Conservation (phyloP, 164 flowering plant genomes). For the Houttuynia cordata region DNA sequence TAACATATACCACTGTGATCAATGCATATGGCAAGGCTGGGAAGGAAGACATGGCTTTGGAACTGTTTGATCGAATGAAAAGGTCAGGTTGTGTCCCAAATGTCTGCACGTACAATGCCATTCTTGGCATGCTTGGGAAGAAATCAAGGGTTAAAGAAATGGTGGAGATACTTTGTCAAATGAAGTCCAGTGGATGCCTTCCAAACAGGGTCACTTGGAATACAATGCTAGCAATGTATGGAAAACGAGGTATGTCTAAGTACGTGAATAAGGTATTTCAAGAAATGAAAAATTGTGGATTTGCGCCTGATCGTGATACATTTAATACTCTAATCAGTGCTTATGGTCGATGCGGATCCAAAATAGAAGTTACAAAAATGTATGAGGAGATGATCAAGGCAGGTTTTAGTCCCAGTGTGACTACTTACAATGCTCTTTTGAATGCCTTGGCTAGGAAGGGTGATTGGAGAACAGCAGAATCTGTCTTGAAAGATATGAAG, state of each 20-base stretch:
- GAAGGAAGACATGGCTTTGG: constrained; percentile 59
- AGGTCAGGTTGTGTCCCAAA: constrained; percentile 71
- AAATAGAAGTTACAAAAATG: constrained; percentile 17
- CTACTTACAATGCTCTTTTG: constrained; percentile 75
- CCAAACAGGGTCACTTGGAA: constrained; percentile 90
- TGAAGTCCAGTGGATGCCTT: constrained; percentile 57
- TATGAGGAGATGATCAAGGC: constrained; percentile 59
- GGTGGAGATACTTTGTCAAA: constrained; percentile 56
- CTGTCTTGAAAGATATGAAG: constrained; percentile 59
- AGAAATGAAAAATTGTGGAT: constrained; percentile 90
- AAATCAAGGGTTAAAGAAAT: constrained; percentile 58
- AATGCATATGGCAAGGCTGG: constrained; percentile 81
- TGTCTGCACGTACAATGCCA: constrained; percentile 67
- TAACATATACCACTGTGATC: constrained; percentile 81
- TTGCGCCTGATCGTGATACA: constrained; percentile 83
- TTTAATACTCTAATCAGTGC: constrained; percentile 75
- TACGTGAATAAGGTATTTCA: constrained; percentile 49
- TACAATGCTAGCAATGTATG: constrained; percentile 76
- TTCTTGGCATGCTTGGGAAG: constrained; percentile 80
- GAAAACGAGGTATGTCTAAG: constrained; percentile 49
- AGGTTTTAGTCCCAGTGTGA: constrained; percentile 66
- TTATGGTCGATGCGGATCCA: constrained; percentile 75
- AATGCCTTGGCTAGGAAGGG: constrained; percentile 74
- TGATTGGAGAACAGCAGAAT: constrained; percentile 69
- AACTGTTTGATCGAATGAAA: constrained; percentile 59